Percentiles rank a stretch among this genome's conserved stretches.
Evolutionary conservation across 192 early-diverging fungal species (phyloP).

Genomic region (Chytriomyces hyalinus): DNA sequence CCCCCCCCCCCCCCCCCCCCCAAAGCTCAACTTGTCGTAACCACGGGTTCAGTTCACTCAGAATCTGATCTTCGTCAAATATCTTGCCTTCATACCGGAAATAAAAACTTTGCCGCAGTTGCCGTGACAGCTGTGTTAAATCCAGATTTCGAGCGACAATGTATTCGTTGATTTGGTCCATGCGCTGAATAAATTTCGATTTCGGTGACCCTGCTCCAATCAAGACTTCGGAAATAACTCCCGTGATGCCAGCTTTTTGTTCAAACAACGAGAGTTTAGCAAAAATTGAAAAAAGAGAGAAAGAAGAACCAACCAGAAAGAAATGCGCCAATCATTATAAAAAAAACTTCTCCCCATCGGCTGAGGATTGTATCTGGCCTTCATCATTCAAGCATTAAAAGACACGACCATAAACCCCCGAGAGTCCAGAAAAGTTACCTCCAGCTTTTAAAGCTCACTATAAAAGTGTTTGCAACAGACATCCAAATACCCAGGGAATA

Average conservation of each 20-base stretch:
- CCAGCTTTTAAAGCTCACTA: constrained; percentile 22
- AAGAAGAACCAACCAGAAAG: background rate
- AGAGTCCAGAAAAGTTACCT: constrained; percentile 13
- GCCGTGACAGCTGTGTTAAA: background rate
- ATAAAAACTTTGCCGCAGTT: constrained; percentile 41
- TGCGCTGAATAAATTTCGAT: constrained; percentile 41
- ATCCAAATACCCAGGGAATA: constrained; percentile 21
- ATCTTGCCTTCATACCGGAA: constrained; percentile 55
- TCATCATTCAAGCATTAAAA: background rate
- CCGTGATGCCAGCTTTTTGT: constrained; percentile 41
- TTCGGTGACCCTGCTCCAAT: constrained; percentile 46
- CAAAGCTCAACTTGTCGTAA: constrained; percentile 43
- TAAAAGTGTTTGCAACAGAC: constrained; percentile 28
- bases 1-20: no score
- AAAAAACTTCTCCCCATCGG: constrained; percentile 9
- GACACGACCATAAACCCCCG: constrained; percentile 20
- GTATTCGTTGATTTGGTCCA: constrained; percentile 60
- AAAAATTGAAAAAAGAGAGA: no score
- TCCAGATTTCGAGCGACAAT: constrained; percentile 44
- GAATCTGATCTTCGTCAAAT: constrained; percentile 49
- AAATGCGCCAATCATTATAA: constrained; percentile 10
- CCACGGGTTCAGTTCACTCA: constrained; percentile 50
- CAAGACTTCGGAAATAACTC: constrained; percentile 50
- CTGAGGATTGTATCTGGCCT: constrained; percentile 13
- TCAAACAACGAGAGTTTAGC: no score